Percentiles rank a stretch among this genome's conserved stretches.
Conservation (phyloP, 2,329 filamentous ascomycete species). For the Aspergillus udagawae region DNA sequence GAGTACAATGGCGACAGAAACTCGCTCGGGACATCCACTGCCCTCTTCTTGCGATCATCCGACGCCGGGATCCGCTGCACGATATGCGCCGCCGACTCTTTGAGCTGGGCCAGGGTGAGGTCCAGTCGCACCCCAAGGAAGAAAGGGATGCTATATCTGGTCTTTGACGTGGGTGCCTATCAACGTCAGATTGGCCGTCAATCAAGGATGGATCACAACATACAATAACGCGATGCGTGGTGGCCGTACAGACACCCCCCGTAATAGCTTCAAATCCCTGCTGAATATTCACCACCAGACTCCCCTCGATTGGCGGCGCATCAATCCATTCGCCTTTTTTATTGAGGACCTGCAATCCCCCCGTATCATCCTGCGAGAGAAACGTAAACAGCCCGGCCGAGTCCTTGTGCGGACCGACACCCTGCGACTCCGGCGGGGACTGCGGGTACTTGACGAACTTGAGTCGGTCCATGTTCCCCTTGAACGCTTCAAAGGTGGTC, state of each 20-base stretch:
- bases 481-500: slow-evolving; percentile 49
- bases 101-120: slow-evolving; percentile 46
- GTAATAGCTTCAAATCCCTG: slow-evolving; percentile 57
- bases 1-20: slow-evolving; percentile 33
- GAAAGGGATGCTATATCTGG: slow-evolving; percentile 49
- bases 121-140: slow-evolving; percentile 51
- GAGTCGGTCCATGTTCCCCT: slow-evolving; percentile 47
- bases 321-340: slow-evolving; percentile 45
- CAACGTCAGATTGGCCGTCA: slow-evolving; percentile 18
- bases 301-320: slow-evolving; percentile 40
- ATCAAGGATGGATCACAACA: slow-evolving; percentile 2
- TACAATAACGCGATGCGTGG: slow-evolving; percentile 35
- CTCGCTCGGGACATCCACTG: slow-evolving; percentile 35
- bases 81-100: slow-evolving; percentile 30
- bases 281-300: slow-evolving; percentile 46
- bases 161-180: slow-evolving; percentile 28
- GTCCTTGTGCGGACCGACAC: slow-evolving; percentile 57
- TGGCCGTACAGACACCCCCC: slow-evolving; percentile 49
- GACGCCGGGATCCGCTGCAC: slow-evolving; percentile 26
- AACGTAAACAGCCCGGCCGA: slow-evolving; percentile 45
- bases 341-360: slow-evolving; percentile 46
- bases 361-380: slow-evolving; percentile 41
- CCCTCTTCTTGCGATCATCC: slow-evolving; percentile 27
- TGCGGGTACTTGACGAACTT: slow-evolving; percentile 56
- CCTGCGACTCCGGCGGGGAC: slow-evolving; percentile 40